Percentiles rank a stretch among this genome's conserved stretches.
These are phyloP conservation scores for Sarocladium oryzae DNA, from an alignment of 2,329 filamentous ascomycete genomes.

Conservation along the genomic window DNA sequence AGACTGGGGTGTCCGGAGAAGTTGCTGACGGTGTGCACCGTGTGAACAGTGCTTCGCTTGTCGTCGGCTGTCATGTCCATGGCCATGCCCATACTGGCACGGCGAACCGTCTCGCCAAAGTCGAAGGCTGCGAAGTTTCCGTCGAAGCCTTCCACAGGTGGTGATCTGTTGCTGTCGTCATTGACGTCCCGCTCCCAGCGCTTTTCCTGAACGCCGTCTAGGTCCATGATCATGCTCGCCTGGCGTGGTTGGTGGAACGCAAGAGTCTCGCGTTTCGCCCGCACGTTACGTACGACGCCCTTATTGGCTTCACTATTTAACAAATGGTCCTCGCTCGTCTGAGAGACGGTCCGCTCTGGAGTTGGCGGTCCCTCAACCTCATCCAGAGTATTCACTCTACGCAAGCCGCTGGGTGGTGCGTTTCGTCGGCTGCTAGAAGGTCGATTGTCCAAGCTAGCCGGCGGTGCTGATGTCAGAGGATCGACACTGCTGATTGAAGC, in stretches of 20 bases:
- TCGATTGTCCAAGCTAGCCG: conserved; percentile 11
- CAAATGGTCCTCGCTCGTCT: conserved; percentile 34
- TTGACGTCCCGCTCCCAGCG: background rate
- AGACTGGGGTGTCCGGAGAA: conserved; percentile 5
- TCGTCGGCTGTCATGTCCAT: background rate
- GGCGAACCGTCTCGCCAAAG: conserved; percentile 24
- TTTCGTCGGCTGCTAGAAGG: conserved; percentile 17
- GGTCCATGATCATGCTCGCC: conserved; percentile 42
- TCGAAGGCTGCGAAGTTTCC: conserved; percentile 33
- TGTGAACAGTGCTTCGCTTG: conserved; percentile 5
- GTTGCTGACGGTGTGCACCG: conserved; percentile 7
- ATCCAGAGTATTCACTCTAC: conserved; percentile 18
- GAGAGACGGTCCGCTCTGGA: conserved; percentile 26
- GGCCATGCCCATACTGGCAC: background rate
- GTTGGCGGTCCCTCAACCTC: conserved; percentile 3
- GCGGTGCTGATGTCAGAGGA: background rate
- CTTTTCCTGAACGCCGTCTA: conserved; percentile 27
- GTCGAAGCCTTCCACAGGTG: conserved; percentile 25
- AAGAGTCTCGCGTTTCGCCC: conserved; percentile 45
- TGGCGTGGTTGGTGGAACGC: conserved; percentile 38
- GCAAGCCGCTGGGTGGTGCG: conserved; percentile 17
- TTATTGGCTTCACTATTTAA: conserved; percentile 15
- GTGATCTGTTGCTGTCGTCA: conserved; percentile 12
- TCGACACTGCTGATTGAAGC: conserved; percentile 23
- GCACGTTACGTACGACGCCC: conserved; percentile 41